Percentiles rank a stretch among this genome's conserved stretches.
These are phyloP conservation scores for Podaxis carcinomalis DNA, from an alignment of 768 basidiomycete species.

Conservation along the genomic window DNA sequence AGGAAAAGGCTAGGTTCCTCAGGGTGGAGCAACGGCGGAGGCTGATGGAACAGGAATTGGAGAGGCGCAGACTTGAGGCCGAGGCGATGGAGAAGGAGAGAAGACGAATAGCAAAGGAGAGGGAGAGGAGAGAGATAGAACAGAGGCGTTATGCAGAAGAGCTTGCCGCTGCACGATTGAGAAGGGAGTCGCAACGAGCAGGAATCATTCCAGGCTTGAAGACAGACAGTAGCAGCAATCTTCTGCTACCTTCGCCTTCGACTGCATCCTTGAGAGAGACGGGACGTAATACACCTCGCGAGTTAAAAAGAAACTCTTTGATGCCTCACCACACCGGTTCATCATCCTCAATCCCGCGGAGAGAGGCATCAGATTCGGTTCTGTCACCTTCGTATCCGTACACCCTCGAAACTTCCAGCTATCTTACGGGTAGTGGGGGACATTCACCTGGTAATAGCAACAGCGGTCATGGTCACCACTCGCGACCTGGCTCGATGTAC, in stretches of 20 bases:
- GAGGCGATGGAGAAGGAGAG: constrained; percentile 46
- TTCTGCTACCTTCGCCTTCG: constrained; percentile 30
- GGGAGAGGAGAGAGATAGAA: constrained; percentile 52
- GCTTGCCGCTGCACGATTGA: constrained; percentile 52
- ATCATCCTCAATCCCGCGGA: constrained; percentile 32
- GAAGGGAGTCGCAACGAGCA: constrained; percentile 55
- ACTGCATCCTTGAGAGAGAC: constrained; percentile 33
- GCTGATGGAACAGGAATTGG: constrained; percentile 44
- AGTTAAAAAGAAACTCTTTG: constrained; percentile 34
- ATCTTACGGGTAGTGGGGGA: constrained; percentile 12
- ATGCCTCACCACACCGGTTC: constrained; percentile 31
- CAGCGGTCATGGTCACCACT: constrained; percentile 29
- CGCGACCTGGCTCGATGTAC: constrained; percentile 54
- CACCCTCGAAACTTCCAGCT: background rate
- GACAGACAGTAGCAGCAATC: constrained; percentile 23
- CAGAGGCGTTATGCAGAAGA: constrained; percentile 52
- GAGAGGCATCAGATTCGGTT: constrained; percentile 42
- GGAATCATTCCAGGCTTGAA: constrained; percentile 33
- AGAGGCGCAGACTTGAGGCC: constrained; percentile 42
- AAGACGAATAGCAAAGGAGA: constrained; percentile 41
- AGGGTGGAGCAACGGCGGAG: constrained; percentile 55
- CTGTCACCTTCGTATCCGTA: constrained; percentile 28
- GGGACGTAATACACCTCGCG: constrained; percentile 37
- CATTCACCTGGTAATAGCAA: constrained; percentile 14
- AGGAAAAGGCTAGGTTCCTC: constrained; percentile 67